Percentiles rank a stretch among this genome's conserved stretches.
These are phyloP conservation scores for Cyberlindnera xishuangbannaensis DNA, from an alignment of 805 yeast genomes.

Conservation along the genomic window DNA sequence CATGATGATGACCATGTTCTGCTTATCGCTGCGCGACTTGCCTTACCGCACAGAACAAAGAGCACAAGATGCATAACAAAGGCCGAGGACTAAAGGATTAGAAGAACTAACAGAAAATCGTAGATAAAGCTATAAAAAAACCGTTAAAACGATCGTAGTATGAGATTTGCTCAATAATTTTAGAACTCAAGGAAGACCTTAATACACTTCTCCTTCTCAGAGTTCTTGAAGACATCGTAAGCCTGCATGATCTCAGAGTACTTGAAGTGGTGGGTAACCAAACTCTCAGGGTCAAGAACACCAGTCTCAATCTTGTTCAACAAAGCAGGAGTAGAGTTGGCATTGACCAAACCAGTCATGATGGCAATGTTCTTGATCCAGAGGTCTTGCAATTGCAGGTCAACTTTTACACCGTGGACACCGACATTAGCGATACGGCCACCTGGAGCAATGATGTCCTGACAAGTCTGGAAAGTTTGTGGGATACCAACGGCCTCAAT, in stretches of 20 bases:
- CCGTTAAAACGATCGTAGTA: neutral
- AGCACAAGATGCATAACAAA: no score
- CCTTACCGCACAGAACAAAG: no score
- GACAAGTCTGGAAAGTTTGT: slow-evolving; percentile 53
- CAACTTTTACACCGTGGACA: slow-evolving; percentile 40
- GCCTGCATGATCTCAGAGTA: slow-evolving; percentile 53
- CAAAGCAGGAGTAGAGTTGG: slow-evolving; percentile 36
- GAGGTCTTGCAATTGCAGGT: slow-evolving; percentile 36
- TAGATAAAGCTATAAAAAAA: no score
- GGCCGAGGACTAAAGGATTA: no score
- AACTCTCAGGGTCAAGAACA: slow-evolving; percentile 38
- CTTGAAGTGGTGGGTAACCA: slow-evolving; percentile 55
- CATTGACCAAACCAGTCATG: slow-evolving; percentile 45
- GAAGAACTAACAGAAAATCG: no score
- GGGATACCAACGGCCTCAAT: slow-evolving; percentile 64
- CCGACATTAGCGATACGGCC: slow-evolving; percentile 66
- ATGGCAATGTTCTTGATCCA: slow-evolving; percentile 41
- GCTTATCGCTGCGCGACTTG: no score
- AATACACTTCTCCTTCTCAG: slow-evolving; percentile 51
- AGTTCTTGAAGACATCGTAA: slow-evolving; percentile 50
- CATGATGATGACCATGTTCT: no score
- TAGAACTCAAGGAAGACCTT: slow-evolving; percentile 30
- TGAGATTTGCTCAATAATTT: neutral
- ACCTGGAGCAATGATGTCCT: slow-evolving; percentile 48
- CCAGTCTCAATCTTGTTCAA: slow-evolving; percentile 29